Percentiles rank a stretch among this genome's conserved stretches.
phyloP scores from a whole-genome alignment of 176 grass and related monocot genomes.

The Pontederia crassipes region DNA sequence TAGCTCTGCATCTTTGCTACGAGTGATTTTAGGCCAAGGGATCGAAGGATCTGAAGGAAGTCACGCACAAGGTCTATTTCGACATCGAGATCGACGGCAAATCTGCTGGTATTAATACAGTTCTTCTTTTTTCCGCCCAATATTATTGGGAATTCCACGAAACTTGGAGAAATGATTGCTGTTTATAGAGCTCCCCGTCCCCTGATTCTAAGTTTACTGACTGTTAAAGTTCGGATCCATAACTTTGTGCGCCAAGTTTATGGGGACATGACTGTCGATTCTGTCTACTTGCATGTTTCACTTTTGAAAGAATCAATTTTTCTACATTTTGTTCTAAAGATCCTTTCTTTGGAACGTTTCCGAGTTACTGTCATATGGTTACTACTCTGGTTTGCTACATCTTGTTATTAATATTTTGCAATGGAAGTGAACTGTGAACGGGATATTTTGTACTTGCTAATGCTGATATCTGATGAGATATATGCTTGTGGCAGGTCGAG shows the following conservation, averaged over 20 bases:
- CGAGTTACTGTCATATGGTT: no score
- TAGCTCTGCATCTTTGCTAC: background rate
- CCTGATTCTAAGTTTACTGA: no score
- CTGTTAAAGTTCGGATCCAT: no score
- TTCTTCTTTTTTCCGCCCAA: background rate
- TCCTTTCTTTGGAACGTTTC: no score
- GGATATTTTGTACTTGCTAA: background rate
- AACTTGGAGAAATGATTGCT: background rate
- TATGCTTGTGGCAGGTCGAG: conserved; percentile 49
- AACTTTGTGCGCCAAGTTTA: no score
- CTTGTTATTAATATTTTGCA: background rate
- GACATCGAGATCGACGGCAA: conserved; percentile 84
- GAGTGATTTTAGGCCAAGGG: conserved; percentile 47
- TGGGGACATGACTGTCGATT: no score
- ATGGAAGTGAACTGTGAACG: background rate
- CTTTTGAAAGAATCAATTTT: no score
- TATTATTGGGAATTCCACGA: background rate
- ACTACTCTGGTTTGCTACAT: no score
- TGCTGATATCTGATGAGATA: conserved; percentile 13
- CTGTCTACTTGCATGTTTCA: no score
- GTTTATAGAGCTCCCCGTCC: no score
- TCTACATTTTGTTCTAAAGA: no score
- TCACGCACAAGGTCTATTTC: conserved; percentile 91
- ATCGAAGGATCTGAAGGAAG: conserved; percentile 49
- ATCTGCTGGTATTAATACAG: conserved; percentile 48